Conservation (phyloP, 306 rosid genomes). For the Inga leiocalycina region DNA sequence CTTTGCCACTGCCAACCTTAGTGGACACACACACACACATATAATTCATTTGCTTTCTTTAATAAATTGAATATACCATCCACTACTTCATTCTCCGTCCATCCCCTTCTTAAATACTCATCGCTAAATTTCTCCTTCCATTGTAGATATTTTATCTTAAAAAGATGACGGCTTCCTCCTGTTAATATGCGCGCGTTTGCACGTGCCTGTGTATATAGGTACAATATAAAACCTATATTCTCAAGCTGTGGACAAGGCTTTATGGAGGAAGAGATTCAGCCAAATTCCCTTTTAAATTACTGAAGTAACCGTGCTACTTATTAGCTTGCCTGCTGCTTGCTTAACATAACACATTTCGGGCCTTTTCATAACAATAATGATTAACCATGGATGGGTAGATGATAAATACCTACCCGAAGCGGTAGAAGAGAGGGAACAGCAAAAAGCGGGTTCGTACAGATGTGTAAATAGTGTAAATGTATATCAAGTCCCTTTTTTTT, state of each 20-base stretch:
- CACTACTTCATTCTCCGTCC: background rate
- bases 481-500: background rate
- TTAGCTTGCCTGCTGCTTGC: background rate
- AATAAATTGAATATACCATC: background rate
- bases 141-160: background rate
- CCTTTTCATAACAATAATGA: background rate
- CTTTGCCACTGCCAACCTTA: background rate
- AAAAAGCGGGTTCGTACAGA: background rate
- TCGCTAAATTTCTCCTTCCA: background rate
- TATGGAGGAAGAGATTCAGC: too few relatives aligned
- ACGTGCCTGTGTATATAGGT: background rate
- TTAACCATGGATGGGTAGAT: background rate
- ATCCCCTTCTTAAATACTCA: background rate
- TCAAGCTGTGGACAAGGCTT: background rate
- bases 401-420: background rate
- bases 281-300: background rate
- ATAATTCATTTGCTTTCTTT: slow-evolving; percentile 25
- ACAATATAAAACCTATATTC: too few relatives aligned
- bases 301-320: background rate
- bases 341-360: background rate
- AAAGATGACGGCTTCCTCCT: slow-evolving; percentile 39
- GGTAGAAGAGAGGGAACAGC: background rate
- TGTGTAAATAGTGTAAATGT: background rate
- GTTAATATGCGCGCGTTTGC: background rate
- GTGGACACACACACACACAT: background rate